These are phyloP conservation scores for Didymella keratinophila DNA, from an alignment of 2,329 filamentous ascomycete species.

Conservation along the genomic window DNA sequence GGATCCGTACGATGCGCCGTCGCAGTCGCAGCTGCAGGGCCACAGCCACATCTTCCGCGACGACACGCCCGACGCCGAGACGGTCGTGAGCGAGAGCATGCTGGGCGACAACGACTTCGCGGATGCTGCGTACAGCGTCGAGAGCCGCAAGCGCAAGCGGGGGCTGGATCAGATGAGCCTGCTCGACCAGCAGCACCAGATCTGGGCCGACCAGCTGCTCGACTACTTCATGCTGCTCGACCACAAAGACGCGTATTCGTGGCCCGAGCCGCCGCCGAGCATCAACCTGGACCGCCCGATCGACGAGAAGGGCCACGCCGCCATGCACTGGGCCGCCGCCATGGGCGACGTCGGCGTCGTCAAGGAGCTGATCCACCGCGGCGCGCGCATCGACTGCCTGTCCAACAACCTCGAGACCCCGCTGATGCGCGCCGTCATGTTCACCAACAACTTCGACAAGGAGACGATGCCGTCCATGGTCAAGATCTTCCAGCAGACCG, in stretches of 20 bases:
- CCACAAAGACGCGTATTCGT: slow-evolving; percentile 73
- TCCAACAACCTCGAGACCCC: slow-evolving; percentile 78
- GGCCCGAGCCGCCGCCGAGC: slow-evolving; percentile 80
- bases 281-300: slow-evolving; percentile 93
- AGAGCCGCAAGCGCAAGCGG: slow-evolving; percentile 78
- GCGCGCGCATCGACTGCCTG: slow-evolving; percentile 74
- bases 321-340: slow-evolving; percentile 94
- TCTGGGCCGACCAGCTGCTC: slow-evolving; percentile 91
- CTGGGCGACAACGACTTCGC: slow-evolving; percentile 83
- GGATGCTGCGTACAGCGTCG: slow-evolving; percentile 68
- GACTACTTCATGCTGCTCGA: slow-evolving; percentile 95
- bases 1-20: slow-evolving; percentile 71
- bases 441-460: slow-evolving; percentile 97
- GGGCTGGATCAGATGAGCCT: slow-evolving; percentile 68
- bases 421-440: slow-evolving; percentile 91
- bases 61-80: slow-evolving; percentile 83
- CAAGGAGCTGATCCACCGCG: slow-evolving; percentile 82
- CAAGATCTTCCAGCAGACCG: slow-evolving; percentile 81
- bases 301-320: slow-evolving; percentile 89
- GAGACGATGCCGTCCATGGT: slow-evolving; percentile 86
- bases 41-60: slow-evolving; percentile 72
- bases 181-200: slow-evolving; percentile 82
- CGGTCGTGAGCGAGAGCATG: slow-evolving; percentile 83
- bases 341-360: slow-evolving; percentile 97
- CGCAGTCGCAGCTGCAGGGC: slow-evolving; percentile 32